Percentiles rank a stretch among this genome's conserved stretches.
phyloP scores from a whole-genome alignment of 306 rosid species.

The Corylus heterophylla region DNA sequence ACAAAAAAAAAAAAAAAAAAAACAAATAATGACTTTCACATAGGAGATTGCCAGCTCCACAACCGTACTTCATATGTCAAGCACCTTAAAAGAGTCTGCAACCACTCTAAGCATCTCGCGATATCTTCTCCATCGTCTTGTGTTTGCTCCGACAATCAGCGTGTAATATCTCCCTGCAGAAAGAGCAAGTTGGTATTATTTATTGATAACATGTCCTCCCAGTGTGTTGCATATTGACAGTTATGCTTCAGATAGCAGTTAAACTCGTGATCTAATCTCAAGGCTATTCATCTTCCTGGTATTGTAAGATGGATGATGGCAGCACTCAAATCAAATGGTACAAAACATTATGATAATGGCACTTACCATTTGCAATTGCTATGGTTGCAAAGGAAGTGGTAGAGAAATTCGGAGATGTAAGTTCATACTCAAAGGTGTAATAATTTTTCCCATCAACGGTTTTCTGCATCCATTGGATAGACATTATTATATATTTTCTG shows the following conservation, averaged over 20 bases:
- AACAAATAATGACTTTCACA: neutral
- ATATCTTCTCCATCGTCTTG: constrained; percentile 85
- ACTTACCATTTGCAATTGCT: constrained; percentile 87
- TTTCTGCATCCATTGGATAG: constrained; percentile 48
- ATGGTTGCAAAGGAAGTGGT: constrained; percentile 76
- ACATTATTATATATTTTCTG: constrained; percentile 12
- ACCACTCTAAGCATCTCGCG: constrained; percentile 81
- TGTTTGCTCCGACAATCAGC: constrained; percentile 76
- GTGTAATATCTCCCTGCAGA: constrained; percentile 85
- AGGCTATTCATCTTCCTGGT: too few species aligned
- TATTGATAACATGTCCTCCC: neutral
- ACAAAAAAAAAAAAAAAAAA: neutral
- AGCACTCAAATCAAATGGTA: neutral
- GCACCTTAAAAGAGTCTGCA: constrained; percentile 84
- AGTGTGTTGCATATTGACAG: too few species aligned
- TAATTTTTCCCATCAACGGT: constrained; percentile 77
- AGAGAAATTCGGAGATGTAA: constrained; percentile 61
- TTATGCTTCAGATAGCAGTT: too few species aligned
- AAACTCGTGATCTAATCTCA: too few species aligned
- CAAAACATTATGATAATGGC: constrained; percentile 7
- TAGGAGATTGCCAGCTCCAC: neutral
- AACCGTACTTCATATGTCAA: constrained; percentile 57
- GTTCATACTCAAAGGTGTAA: constrained; percentile 79
- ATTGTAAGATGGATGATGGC: neutral
- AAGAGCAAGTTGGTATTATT: constrained; percentile 5